Evolutionary conservation across 148 eudicot species (phyloP), one percentile per base, ranked within the genome.

Genomic region (Mesembryanthemum crystallinum): DNA sequence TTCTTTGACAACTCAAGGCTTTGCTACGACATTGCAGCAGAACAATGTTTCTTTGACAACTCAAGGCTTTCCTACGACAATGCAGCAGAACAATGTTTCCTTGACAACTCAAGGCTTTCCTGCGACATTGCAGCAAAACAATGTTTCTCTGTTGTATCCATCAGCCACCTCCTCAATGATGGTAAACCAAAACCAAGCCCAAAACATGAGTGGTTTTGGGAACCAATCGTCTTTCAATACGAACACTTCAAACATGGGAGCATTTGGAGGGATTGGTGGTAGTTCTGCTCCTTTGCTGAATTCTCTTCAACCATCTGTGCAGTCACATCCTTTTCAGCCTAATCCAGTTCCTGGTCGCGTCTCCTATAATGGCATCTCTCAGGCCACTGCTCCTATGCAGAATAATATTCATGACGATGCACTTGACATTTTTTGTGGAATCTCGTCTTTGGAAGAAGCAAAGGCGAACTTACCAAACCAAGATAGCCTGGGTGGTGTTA

Each of bases 371-470:
- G 72, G 33, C 69, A 73, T 58, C 5, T 8, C 39, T 65, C 69
- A 35, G 25, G 69, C 27, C 1, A 8, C 49, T 65, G 30, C 59
- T 59, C 39, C 80, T 77, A 45, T 64, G 64, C 75, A 52, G 39
- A 51, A 80, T 58, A 55, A 62, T 17, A 63, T 82, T 71, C 82
- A 68, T 17, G 82, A 75, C 64, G 79, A 79, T 42, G 80, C 77
- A 9, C 69, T 82, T 37, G 83, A 78, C 24, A 60, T 81, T 62
- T 73, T 86, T 37, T 69, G 82, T 28, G 80, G 84, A 77, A 32
- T 80, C 49, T 82, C 90, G 23, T 67, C 87, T 74, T n/a, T 76
- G 52, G 89, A 84, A 58, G 77, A 79, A 80, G 69, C 81, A 54
- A 86, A 86, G 63, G 79, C 81, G 67, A 85, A 67, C 30, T 0